Evolutionary conservation across 805 yeast genomes (phyloP), one percentile per base, ranked within the genome.

Genomic region (Monosporozyma servazzii): DNA sequence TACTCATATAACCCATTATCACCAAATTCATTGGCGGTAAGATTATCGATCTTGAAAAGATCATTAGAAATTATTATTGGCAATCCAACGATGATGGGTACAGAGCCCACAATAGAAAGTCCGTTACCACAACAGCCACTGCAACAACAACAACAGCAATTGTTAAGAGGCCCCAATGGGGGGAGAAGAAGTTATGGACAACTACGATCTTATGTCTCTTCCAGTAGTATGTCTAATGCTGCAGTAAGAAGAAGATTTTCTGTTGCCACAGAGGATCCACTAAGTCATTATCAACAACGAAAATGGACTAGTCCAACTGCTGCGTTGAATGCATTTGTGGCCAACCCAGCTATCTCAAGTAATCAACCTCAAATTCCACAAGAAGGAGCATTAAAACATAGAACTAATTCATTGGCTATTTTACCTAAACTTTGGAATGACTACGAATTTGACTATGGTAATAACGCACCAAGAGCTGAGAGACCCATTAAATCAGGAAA

Each of bases 1-100:
- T 88, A 85, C 62, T 86, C 95, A 0, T 88, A 88, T 64, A 88
- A 93, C 2, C 86, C 85, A 50, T 69, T 87, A 51, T 82, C 91
- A 1, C 93, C 90, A 9, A 85, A 86, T 62, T 84, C 95, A 1
- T 67, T 88, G 51, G 87, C 93, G 0, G 77, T 86, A 47, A 72
- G 96, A 51, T 68, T 88, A 54, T 82, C 82, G 51, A 89, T 86
- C 15, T 71, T 88, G 58, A 86, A 82, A 61, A 70, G 93, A 57
- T 84, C 95, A 5, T 67, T 88, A 49, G 88, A 87, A 63, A 84
- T 87, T 42, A 69, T 88, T 40, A 71, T 82, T 48, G 84, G 82
- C 39, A 71, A 86, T 50, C 89, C 90, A 0, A 56, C 56, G 17
- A 58, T 67, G 57, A 51, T 66, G 39, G 57, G 52, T 23, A 60